Percentiles rank a stretch among this genome's conserved stretches.
Evolutionary conservation across 257 asterid species (phyloP).

Genomic region (Solanum pimpinellifolium): DNA sequence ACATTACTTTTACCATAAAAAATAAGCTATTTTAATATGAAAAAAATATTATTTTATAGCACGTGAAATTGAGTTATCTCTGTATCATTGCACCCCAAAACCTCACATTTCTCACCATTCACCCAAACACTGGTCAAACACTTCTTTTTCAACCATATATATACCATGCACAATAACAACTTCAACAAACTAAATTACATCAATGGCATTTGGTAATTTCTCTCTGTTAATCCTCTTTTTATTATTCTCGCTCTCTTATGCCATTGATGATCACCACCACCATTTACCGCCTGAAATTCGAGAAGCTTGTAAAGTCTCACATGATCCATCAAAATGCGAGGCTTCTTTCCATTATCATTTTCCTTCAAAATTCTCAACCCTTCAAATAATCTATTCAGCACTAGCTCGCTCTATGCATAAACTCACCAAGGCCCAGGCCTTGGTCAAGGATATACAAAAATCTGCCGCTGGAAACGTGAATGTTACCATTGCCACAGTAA

Average conservation of each 20-base stretch:
- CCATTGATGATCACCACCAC: neutral
- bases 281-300: slow-evolving; percentile 9
- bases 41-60: neutral
- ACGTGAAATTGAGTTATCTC: neutral
- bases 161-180: neutral
- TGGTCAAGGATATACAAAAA: slow-evolving; percentile 24
- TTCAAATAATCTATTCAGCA: slow-evolving; percentile 31
- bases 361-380: slow-evolving; percentile 19
- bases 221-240: slow-evolving; percentile 14
- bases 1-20: neutral
- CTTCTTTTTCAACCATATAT: neutral
- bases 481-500: slow-evolving; percentile 28
- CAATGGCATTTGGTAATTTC: slow-evolving; percentile 22
- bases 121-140: neutral
- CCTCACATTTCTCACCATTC: neutral
- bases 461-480: slow-evolving; percentile 27
- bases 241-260: slow-evolving; percentile 15
- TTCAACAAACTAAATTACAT: neutral
- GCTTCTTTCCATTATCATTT: slow-evolving; percentile 17
- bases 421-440: slow-evolving; percentile 20
- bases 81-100: slow-evolving; percentile 1
- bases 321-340: slow-evolving; percentile 30
- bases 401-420: slow-evolving; percentile 14
- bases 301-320: slow-evolving; percentile 52
- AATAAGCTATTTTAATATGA: neutral